Evolutionary conservation across 1,139 yeast species (phyloP), one percentile per base, ranked within the genome.

Genomic region (Debaryomyces singareniensis): DNA sequence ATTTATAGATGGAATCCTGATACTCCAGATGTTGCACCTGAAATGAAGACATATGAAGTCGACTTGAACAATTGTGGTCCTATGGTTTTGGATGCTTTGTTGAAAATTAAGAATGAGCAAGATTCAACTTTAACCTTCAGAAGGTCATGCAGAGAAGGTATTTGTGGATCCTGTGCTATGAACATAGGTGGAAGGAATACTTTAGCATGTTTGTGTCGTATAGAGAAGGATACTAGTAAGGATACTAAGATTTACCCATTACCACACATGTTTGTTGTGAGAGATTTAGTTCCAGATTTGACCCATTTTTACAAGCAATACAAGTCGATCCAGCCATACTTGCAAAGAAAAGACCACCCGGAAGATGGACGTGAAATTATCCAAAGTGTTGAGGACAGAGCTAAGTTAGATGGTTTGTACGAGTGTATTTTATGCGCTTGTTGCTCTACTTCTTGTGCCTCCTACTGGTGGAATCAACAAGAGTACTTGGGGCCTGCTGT

Each of bases 401-500:
- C 84, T 65, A 93, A 91, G 68, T 75, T 91, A 54, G 97, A 91
- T 59, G 97, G 98, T 36, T 69, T 91, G 49, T 91, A 91, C 65
- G 98, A 91, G 66, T 91, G 98, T 71, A 91, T 91, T 50, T 72
- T 91, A 55, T 91, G 98, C 71, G 98, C 98, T 16, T 91, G 98
- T 68, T 91, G 98, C 66, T 89, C 97, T 24, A 93, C 99, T 30
- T 78, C 98, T 20, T 91, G 99, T 71, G 98, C 99, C 32, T 87
- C 97, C 5, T 93, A 93, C 75, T 93, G 99, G 98, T 93, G 99
- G 99, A 93, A 93, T 68, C 96, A 87, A 67, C 95, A 89, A 64
- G 95, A 93, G 70, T 93, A 93, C 67, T 71, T 93, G 51, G 98
- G 98, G 35, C 97, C 98, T 21, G 97, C 97, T 16, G 97, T 91